Evolutionary conservation across 225 moss, liverwort and hornwort species (phyloP), one percentile per base, ranked within the genome.

Genomic region (Polytrichum commune): DNA sequence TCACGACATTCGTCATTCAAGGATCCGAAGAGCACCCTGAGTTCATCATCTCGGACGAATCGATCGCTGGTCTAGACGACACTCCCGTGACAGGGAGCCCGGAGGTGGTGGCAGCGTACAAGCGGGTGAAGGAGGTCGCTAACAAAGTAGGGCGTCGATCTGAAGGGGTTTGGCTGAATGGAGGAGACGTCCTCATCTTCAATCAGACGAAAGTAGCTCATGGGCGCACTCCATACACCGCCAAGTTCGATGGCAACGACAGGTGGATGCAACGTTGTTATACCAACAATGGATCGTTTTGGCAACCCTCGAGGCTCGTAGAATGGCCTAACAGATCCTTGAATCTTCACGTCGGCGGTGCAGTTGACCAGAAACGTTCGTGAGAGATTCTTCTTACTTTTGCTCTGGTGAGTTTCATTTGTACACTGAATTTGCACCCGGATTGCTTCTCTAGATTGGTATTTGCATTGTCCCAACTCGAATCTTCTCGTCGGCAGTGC

Each of bases 211-310:
- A 76, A 55, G 53, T 46, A 0, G 3, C 0, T 8, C 85, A 79
- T 54, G 82, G 82, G 1, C 74, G 82, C 0, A 72, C 57, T 1
- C 30, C 76, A 0, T 82, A 85, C n/a, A 55, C 23, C 23, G 76
- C 82, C 6, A 85, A 82, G 71, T 76, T 56, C 19, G 82, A 85
- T 8, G 85, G 82, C 38, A 32, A 38, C 1, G 85, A 85, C 74
- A 60, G 79, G 63, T 82, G 85, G 85, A 56, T 85, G 76, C 85
- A 85, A 54, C 70, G 74, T 20, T 6, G 62, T 7, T 82, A 23
- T 1, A 18, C 1, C 16, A 82, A 77, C 62, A 68, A 53, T 4
- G 82, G 85, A 9, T 71, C 74, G 0, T 82, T 82, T 25, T 85
- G 85, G 85, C 74, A 85, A 33, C 33, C 76, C 8, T 19, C 29